Base-by-base conservation (phyloP, 257 asterid genomes). In the Galeopsis tetrahit region DNA sequence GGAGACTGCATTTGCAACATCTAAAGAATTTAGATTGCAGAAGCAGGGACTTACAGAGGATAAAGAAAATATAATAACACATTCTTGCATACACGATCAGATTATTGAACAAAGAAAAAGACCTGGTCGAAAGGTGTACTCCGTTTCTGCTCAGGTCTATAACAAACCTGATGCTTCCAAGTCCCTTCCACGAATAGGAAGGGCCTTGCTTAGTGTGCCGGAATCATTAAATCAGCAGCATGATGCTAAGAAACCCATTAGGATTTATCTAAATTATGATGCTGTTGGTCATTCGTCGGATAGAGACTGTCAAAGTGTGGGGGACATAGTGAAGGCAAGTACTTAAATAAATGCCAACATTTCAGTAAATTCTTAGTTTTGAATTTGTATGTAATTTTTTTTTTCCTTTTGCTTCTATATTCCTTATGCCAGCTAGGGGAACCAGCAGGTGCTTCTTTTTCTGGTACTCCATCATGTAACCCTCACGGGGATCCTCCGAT, bases 261-360 rank as follows among this genome's bases (percentile, higher is more conserved):
- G 98, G 77, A 93, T 93, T 77, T 90, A 82, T 80, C 81, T 93
- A 79, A 93, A 93, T 85, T 93, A 93, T 81, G 98, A 93, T 75
- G 98, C 98, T 70, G 97, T 93, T 68, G 98, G 98, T 38, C 98
- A 93, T 78, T 93, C 98, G 33, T 86, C 96, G 0, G 96, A 93
- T 77, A 87, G 98, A 75, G 98, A 93, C 85, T 93, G 98, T 72
- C 84, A 83, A 73, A 85, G 59, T 70, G 90, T 91, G 42, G 97
- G 97, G 40, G 94, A 91, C 70, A 73, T 86, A 66, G 98, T 93
- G 8, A 93, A 93, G 96, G 98, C 82, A 83, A 89, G 92, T 83
- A 5, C 73, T 55, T 51, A 44, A 42, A 69, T 62, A 70, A 60
- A 56, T 10, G 28, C 33, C 52, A 36, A 76, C 28, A 38, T 34